Base-by-base conservation (phyloP, 1,139 yeast genomes). In the Pichia sp. region DNA sequence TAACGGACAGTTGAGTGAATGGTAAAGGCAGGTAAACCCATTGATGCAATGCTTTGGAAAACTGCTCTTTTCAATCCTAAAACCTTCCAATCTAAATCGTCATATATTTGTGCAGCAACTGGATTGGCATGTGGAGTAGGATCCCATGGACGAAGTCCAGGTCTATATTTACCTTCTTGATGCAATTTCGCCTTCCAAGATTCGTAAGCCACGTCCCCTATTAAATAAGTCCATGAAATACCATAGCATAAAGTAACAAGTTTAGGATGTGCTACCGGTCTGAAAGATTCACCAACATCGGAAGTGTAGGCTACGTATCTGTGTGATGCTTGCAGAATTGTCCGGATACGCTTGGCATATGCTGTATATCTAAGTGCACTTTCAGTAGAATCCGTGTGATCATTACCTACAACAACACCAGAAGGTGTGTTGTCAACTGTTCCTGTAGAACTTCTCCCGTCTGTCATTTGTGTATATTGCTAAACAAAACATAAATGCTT, bases 11-110 rank as follows among this genome's bases (percentile, higher is more conserved):
- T 72, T 10, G 83, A 71, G 60, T 85, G 95, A 54, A 85, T 85
- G 5, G 95, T 85, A 59, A 84, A 78, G 2, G 94, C 94, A 5
- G 94, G 94, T 40, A 85, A 69, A 11, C 86, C 93, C 94, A 85
- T 85, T 31, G 87, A 78, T 2, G 94, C 95, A 50, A 85, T 66
- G 50, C 84, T 71, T 61, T 85, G 95, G 66, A 85, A 85, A 31
- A 84, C 56, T 6, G 85, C 89, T 57, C 94, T 71, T 59, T 85
- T 80, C 38, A 80, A 57, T 9, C 76, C 82, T 6, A 70, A 75
- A 39, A 78, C 50, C 52, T 74, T 70, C 88, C 89, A 84, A 56
- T 81, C 88, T 39, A 65, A 57, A 21, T 60, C 63, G 13, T 51
- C 74, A 35, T 69, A 68, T 24, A 62, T 51, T 29, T 59, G 53